Base-by-base conservation (phyloP, 257 asterid species). In the Forsythia viridissima region DNA sequence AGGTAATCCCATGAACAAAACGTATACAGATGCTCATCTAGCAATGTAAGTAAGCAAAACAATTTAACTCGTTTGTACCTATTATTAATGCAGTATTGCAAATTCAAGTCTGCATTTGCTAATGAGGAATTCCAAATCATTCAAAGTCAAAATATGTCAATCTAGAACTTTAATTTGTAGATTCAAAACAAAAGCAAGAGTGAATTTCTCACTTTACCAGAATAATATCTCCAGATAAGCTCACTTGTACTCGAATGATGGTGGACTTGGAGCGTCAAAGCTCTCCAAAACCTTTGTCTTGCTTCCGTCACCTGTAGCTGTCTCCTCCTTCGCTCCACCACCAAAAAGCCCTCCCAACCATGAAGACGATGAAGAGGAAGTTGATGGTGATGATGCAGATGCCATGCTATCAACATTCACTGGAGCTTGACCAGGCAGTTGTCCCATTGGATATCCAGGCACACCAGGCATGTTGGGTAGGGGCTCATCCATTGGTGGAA, bases 261-360 rank as follows among this genome's bases (percentile, higher is more conserved):
- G 99, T 15, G 99, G 97, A 76, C 34, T 79, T 10, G 99, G 98
- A 70, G 98, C 87, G 82, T 96, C 97, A 81, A 90, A 92, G 89
- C 97, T 93, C 91, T 96, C 99, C 89, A 96, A 82, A 79, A 96
- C 94, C 87, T 89, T 85, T 15, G 98, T 86, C 90, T 91, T 92
- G 86, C 91, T 88, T 76, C 94, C 94, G 74, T 89, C 87, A 73
- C 88, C 76, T 5, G 84, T 59, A 57, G 42, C 72, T 30, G 82
- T 65, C 83, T 91, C 97, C 74, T 90, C 79, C 77, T 90, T 86
- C 75, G 77, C 84, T 73, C 84, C 91, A 52, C 88, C 87, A 12
- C 95, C 97, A 76, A 95, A 92, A 24, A 87, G 39, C 4, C 97
- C 97, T 69, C 96, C 98, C 86, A 92, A 89, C 97, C 99, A 95